phyloP scores from a whole-genome alignment of 768 basidiomycete genomes.

The Cubamyces lactineus region DNA sequence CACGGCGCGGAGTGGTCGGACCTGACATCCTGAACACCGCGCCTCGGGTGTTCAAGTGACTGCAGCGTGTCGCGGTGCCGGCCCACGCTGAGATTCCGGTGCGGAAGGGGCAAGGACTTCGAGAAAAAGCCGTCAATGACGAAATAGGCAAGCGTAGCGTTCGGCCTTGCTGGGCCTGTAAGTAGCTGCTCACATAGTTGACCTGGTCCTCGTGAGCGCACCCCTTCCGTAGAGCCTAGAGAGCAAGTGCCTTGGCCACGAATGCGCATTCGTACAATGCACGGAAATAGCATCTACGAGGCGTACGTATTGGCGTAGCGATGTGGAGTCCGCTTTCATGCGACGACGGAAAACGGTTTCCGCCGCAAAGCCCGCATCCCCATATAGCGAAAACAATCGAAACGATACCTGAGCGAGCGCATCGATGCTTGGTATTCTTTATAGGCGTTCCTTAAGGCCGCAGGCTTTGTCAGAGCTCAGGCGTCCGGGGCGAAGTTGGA shows the following conservation, averaged over 20 bases:
- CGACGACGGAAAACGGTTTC: background rate
- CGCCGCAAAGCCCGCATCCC: background rate
- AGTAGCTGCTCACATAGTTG: no score
- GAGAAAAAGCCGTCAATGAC: background rate
- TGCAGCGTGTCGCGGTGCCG: background rate
- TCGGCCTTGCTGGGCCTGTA: background rate
- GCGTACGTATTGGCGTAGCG: no score
- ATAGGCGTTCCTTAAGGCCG: background rate
- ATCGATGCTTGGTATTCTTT: no score
- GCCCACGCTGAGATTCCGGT: no score
- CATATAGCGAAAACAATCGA: background rate
- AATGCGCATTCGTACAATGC: no score
- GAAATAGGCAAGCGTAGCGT: slow-evolving; percentile 1
- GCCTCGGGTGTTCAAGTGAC: no score
- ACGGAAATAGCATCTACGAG: no score
- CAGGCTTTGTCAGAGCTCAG: background rate
- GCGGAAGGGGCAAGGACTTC: background rate
- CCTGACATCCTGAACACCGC: no score
- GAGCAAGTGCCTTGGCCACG: no score
- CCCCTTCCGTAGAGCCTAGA: no score
- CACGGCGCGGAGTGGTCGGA: no score
- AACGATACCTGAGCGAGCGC: background rate
- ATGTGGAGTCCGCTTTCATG: background rate
- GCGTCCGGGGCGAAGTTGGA: background rate
- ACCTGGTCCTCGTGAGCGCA: no score